Evolutionary conservation across 192 early-diverging fungal genomes (phyloP).

Genomic region (Geosiphon pyriformis): DNA sequence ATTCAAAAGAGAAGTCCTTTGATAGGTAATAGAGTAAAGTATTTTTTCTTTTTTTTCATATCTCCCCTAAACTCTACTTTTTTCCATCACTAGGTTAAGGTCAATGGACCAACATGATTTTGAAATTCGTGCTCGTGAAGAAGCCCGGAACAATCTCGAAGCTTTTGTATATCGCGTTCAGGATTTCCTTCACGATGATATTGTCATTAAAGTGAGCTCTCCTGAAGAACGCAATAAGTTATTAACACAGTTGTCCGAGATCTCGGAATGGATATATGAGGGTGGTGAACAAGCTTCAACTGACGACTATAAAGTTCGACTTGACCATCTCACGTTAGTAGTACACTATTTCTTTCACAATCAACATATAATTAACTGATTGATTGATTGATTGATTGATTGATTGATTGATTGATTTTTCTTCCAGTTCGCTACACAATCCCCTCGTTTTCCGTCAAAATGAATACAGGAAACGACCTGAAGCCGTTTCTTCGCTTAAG

Average conservation of each 20-base stretch:
- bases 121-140: conserved; percentile 64
- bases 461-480: conserved; percentile 41
- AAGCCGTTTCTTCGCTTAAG: conserved; percentile 35
- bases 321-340: conserved; percentile 42
- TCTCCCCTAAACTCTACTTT: neutral
- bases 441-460: conserved; percentile 42
- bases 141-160: conserved; percentile 85
- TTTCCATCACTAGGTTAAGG: conserved; percentile 30
- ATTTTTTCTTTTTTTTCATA: neutral
- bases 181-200: conserved; percentile 77
- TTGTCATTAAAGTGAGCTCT: conserved; percentile 59
- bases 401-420: no score
- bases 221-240: conserved; percentile 66
- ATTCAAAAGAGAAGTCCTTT: conserved; percentile 35
- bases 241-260: conserved; percentile 44
- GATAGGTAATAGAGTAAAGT: conserved; percentile 14
- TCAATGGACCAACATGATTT: conserved; percentile 70
- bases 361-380: no score
- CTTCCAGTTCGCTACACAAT: conserved; percentile 38
- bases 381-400: no score
- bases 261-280: conserved; percentile 84
- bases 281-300: conserved; percentile 72
- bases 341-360: neutral
- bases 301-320: conserved; percentile 45
- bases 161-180: conserved; percentile 82